A percentile compares a stretch with the other conserved stretches of the same genome.
These are phyloP conservation scores for Mucor sp. DNA, from an alignment of 371 early-diverging fungal genomes.

Conservation along the genomic window DNA sequence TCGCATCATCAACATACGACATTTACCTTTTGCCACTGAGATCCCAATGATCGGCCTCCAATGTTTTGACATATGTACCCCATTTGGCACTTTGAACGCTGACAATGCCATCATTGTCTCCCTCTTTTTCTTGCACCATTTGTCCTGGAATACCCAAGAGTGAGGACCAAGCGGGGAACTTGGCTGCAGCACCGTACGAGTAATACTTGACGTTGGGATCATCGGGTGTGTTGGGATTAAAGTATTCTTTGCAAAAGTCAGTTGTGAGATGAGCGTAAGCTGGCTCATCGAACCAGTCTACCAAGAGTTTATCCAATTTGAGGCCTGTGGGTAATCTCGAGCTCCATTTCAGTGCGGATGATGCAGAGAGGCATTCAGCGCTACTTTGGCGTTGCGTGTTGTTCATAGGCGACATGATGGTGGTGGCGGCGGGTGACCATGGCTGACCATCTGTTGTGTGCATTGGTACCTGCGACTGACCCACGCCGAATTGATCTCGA, in stretches of 20 bases:
- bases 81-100: slow-evolving; percentile 78
- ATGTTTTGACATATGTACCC: slow-evolving; percentile 84
- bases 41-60: slow-evolving; percentile 89
- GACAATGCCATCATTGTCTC: slow-evolving; percentile 93
- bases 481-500: slow-evolving; percentile 73
- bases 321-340: not conserved
- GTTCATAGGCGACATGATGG: not conserved
- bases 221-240: slow-evolving; percentile 83
- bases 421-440: not conserved
- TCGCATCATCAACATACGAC: not conserved
- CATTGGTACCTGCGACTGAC: slow-evolving; percentile 5
- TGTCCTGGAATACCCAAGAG: slow-evolving; percentile 65
- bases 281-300: slow-evolving; percentile 68
- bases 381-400: not conserved
- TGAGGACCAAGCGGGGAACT: slow-evolving; percentile 45
- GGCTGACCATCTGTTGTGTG: not conserved
- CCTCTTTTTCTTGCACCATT: slow-evolving; percentile 41
- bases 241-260: slow-evolving; percentile 72
- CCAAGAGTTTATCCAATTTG: slow-evolving; percentile 15
- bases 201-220: slow-evolving; percentile 72
- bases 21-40: slow-evolving; percentile 47
- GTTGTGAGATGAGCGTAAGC: slow-evolving; percentile 86
- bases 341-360: not conserved
- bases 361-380: not conserved
- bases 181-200: slow-evolving; percentile 72